Percentiles rank a stretch among this genome's conserved stretches.
Conservation (phyloP, 768 basidiomycete genomes). For the Hortiboletus campestris region DNA sequence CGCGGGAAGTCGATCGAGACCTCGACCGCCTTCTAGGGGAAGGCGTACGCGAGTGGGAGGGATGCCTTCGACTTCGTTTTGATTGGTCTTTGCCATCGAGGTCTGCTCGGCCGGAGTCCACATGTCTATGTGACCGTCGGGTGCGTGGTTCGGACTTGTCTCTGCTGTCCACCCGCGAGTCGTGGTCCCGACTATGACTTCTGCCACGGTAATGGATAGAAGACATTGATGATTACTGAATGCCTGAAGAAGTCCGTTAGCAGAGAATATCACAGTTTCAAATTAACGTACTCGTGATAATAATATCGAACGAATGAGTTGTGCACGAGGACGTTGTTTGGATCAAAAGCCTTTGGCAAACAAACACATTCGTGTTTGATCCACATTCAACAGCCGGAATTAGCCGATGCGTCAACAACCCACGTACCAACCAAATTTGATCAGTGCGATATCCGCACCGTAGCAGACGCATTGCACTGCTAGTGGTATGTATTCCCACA, state of each 20-base stretch:
- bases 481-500: constrained; percentile 13
- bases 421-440: constrained; percentile 9
- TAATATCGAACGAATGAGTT: constrained; percentile 1
- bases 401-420: constrained; percentile 17
- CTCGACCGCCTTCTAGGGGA: constrained; percentile 21
- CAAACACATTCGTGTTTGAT: constrained; percentile 19
- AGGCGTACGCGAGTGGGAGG: constrained; percentile 24
- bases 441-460: constrained; percentile 30
- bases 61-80: constrained; percentile 2
- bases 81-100: constrained; percentile 7
- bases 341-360: constrained; percentile 27
- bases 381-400: constrained; percentile 19
- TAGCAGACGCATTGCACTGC: constrained; percentile 17
- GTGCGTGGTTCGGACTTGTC: constrained; percentile 20
- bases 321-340: constrained; percentile 22
- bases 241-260: not conserved
- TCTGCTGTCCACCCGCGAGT: constrained; percentile 10
- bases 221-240: constrained; percentile 15
- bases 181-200: constrained; percentile 20
- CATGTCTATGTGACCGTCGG: constrained; percentile 16
- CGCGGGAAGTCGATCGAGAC: constrained; percentile 27
- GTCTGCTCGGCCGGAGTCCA: constrained; percentile 13
- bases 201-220: constrained; percentile 23
- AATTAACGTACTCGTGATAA: not conserved
- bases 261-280: not conserved